A percentile compares a stretch with the other conserved stretches of the same genome.
Conservation (phyloP, 768 basidiomycete species). For the Dentipellis sp. region DNA sequence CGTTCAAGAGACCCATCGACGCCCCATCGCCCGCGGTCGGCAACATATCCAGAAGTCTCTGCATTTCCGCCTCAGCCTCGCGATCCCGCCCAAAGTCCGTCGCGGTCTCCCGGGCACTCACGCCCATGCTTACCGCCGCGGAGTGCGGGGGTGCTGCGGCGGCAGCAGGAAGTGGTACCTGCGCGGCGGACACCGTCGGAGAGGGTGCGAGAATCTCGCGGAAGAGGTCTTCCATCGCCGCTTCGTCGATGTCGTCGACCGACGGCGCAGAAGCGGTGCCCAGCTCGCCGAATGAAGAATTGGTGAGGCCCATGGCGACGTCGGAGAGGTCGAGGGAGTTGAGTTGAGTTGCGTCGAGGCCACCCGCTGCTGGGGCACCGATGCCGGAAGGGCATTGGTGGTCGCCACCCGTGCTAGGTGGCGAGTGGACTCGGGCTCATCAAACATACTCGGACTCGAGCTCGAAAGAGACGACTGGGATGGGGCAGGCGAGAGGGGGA, state of each 20-base stretch:
- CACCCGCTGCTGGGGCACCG: constrained; percentile 94
- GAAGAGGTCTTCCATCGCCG: constrained; percentile 59
- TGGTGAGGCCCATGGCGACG: constrained; percentile 13
- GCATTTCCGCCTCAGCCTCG: constrained; percentile 36
- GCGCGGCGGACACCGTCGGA: constrained; percentile 22
- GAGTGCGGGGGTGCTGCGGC: constrained; percentile 16
- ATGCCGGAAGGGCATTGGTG: constrained; percentile 43
- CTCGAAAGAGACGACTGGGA: constrained; percentile 18
- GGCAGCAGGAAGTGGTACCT: constrained; percentile 20
- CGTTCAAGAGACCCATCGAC: constrained; percentile 10
- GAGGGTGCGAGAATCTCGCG: constrained; percentile 59
- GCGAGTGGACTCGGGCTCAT: constrained; percentile 68
- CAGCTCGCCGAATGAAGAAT: constrained; percentile 4
- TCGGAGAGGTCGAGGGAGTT: constrained; percentile 29
- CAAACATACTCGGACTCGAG: constrained; percentile 24
- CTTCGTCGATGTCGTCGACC: constrained; percentile 37
- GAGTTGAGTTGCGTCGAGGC: constrained; percentile 28
- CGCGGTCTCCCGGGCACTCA: constrained; percentile 17
- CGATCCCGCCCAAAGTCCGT: constrained; percentile 17
- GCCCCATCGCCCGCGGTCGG: constrained; percentile 25
- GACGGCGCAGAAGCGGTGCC: constrained; percentile 14
- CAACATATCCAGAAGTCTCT: constrained; percentile 49
- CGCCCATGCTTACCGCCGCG: constrained; percentile 15
- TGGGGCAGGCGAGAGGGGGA: constrained; percentile 27
- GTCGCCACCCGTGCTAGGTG: constrained; percentile 98